A percentile compares a stretch with the other conserved stretches of the same genome.
Evolutionary conservation across 495 filamentous ascomycete genomes (phyloP).

Genomic region (Hyaloscypha hepaticicola): DNA sequence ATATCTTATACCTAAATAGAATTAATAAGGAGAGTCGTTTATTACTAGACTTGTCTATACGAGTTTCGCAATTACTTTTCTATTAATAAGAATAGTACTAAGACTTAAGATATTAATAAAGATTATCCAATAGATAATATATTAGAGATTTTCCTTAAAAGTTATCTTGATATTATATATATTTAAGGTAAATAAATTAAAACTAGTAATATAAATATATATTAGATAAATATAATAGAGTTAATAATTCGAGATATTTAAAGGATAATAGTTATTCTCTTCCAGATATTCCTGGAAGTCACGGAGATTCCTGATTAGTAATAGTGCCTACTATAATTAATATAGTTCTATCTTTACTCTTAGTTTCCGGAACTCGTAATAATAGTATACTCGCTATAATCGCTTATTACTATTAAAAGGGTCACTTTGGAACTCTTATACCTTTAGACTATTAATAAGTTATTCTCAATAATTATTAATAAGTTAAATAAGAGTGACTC

Average conservation of each 20-base stretch:
- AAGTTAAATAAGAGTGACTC: conserved; percentile 15
- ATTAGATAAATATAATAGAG: conserved; percentile 10
- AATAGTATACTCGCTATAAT: conserved; percentile 9
- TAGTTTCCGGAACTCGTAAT: conserved; percentile 11
- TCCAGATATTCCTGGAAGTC: conserved; percentile 18
- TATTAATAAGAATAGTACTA: conserved; percentile 5
- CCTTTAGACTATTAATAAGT: conserved; percentile 17
- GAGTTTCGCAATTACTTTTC: conserved; percentile 12
- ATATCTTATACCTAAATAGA: conserved; percentile 13
- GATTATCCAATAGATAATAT: conserved; percentile 12
- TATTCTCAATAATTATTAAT: conserved; percentile 21
- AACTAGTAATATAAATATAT: conserved; percentile 16
- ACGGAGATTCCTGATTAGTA: conserved; percentile 19
- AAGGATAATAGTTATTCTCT: conserved; percentile 15
- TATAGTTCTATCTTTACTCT: conserved; percentile 11
- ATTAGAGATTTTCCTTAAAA: conserved; percentile 16
- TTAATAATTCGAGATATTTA: conserved; percentile 2
- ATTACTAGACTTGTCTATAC: neutral
- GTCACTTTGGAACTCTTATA: conserved; percentile 15
- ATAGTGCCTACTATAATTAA: conserved; percentile 17
- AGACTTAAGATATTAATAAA: conserved; percentile 16
- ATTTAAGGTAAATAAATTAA: neutral
- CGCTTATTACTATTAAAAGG: conserved; percentile 20
- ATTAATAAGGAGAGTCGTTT: conserved; percentile 2
- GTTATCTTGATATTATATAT: conserved; percentile 14